Base-by-base conservation (phyloP, 2,329 filamentous ascomycete genomes). In the Fusarium protoensiforme region DNA sequence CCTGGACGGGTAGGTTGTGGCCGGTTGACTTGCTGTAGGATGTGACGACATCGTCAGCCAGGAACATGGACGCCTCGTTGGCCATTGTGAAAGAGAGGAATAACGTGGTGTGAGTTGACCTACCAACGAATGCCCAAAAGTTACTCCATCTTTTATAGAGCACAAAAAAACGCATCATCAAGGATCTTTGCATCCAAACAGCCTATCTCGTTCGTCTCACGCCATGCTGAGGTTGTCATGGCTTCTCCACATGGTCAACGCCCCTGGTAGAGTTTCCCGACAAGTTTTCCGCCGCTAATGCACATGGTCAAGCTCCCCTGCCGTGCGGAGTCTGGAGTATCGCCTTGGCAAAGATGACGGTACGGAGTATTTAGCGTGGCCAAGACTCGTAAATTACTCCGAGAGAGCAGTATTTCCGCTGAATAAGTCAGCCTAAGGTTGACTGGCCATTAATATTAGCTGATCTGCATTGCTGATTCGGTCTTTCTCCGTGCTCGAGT, bases 51-150 rank as follows among this genome's bases (percentile, higher is more conserved):
- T 65, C 57, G 24, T 24, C 35, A 36, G 64, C 64, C 9, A 61
- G 22, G 8, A 65, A 65, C 57, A 65, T 65, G 29, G 36, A 41
- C 16, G 57, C 64, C 31, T 65, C 64, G 14, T 29, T 56, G 36
- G 57, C 35, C 64, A 65, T 59, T 11, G 36, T 43, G n/a, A n/a
- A 27, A 39, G 35, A 35, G 35, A 24, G 16, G 54, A 57, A 29
- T 39, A 57, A 57, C 18, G 33, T 18, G 31, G 16, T 20, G 20
- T 58, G 10, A 57, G 10, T 13, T 29, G 31, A 36, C 51, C 29
- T 35, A 36, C 51, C 29, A 7, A 18, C 13, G 5, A 11, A 13
- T 4, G 7, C 6, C 16, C 18, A 51, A 51, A 41, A 51, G 9
- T 20, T 24, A 22, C 29, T 33, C 9, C 7, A 16, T 18, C 51